These are phyloP conservation scores for Raphanus hybrid DNA, from an alignment of 441 rosid species.

Conservation along the genomic window DNA sequence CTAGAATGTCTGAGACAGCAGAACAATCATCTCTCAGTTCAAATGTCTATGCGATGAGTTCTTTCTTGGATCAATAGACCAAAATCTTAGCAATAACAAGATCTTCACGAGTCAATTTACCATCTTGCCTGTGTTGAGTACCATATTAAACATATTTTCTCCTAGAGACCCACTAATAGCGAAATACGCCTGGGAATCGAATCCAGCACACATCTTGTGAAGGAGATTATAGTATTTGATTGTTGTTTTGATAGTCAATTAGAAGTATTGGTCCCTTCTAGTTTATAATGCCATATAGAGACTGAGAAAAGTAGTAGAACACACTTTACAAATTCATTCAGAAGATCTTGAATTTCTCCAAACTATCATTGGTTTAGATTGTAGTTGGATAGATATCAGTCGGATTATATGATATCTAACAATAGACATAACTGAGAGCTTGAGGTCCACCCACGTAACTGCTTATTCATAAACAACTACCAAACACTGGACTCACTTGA, in stretches of 20 bases:
- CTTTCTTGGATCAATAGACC: background rate
- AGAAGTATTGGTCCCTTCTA: too few relatives aligned
- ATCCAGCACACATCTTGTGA: too few relatives aligned
- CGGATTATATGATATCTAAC: slow-evolving; percentile 22
- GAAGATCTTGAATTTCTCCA: background rate
- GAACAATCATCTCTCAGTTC: background rate
- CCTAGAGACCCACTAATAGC: too few relatives aligned
- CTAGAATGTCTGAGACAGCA: slow-evolving; percentile 10
- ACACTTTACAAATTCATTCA: background rate
- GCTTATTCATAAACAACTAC: slow-evolving; percentile 28
- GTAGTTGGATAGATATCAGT: slow-evolving; percentile 4
- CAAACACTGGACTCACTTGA: slow-evolving; percentile 38
- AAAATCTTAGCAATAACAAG: too few relatives aligned
- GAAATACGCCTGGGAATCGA: too few relatives aligned
- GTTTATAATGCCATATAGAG: background rate
- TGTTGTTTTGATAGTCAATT: too few relatives aligned
- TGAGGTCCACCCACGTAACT: slow-evolving; percentile 21
- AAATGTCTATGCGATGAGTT: background rate
- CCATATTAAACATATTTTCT: slow-evolving; percentile 65
- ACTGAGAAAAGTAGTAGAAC: background rate
- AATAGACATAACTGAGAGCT: slow-evolving; percentile 15
- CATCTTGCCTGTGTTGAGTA: slow-evolving; percentile 66
- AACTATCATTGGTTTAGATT: background rate
- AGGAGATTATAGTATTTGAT: too few relatives aligned
- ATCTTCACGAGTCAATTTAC: slow-evolving; percentile 62